Evolutionary conservation across 257 asterid species (phyloP).

Genomic region (Paulownia fortunei): DNA sequence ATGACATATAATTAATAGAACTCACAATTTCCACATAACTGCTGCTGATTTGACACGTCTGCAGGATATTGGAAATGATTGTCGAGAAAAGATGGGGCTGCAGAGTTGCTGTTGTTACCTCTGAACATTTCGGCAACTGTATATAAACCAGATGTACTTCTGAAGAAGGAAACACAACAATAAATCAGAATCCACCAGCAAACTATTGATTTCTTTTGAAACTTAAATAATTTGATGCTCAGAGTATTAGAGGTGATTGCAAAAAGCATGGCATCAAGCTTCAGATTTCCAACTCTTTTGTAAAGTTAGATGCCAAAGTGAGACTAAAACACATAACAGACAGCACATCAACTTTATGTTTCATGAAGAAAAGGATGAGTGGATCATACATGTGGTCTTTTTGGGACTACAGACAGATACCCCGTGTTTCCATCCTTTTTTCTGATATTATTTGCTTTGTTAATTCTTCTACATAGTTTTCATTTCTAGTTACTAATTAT

Average conservation of each 20-base stretch:
- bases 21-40: conserved; percentile 72
- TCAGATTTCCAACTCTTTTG: background rate
- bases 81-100: conserved; percentile 54
- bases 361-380: background rate
- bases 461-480: background rate
- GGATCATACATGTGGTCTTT: background rate
- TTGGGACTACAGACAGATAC: background rate
- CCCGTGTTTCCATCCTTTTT: background rate
- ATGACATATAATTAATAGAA: conserved; percentile 15
- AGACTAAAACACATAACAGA: background rate
- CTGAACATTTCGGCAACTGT: conserved; percentile 53
- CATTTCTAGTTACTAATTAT: background rate
- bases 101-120: conserved; percentile 57
- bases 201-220: background rate
- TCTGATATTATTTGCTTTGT: background rate
- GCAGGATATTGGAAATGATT: conserved; percentile 56
- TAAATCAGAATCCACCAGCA: conserved; percentile 25
- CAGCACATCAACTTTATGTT: background rate
- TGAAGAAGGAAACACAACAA: conserved; percentile 35
- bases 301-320: conserved; percentile 1
- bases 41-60: conserved; percentile 66
- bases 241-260: background rate
- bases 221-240: conserved; percentile 5
- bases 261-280: background rate
- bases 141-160: conserved; percentile 27